Percentiles rank a stretch among this genome's conserved stretches.
phyloP scores from a whole-genome alignment of 2,329 filamentous ascomycete species.

The Sporothrix luriei region DNA sequence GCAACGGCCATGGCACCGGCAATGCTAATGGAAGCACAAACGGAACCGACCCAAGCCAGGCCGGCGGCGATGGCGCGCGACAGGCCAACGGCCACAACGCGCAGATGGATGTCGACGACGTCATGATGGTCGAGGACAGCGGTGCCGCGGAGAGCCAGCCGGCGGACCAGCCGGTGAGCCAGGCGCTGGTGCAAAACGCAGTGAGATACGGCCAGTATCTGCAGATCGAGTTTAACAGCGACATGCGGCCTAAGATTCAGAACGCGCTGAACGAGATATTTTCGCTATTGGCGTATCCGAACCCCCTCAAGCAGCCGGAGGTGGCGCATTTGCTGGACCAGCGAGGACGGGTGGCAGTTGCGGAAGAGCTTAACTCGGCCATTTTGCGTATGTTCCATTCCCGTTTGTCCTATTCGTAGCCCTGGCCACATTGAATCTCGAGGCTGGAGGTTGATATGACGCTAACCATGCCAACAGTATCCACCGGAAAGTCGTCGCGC shows the following conservation, averaged over 20 bases:
- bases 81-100: slow-evolving; percentile 44
- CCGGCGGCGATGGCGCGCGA: not conserved
- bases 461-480: slow-evolving; percentile 58
- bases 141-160: slow-evolving; percentile 37
- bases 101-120: slow-evolving; percentile 59
- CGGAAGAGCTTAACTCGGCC: slow-evolving; percentile 91
- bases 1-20: slow-evolving; percentile 41
- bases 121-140: slow-evolving; percentile 56
- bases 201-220: slow-evolving; percentile 79
- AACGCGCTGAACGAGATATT: slow-evolving; percentile 82
- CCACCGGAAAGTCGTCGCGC: slow-evolving; percentile 83
- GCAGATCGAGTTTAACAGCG: slow-evolving; percentile 73
- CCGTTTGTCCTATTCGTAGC: not conserved
- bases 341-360: slow-evolving; percentile 73
- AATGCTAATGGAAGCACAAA: not conserved
- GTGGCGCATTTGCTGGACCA: slow-evolving; percentile 78
- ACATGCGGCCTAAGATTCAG: slow-evolving; percentile 69
- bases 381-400: slow-evolving; percentile 71
- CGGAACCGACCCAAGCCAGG: not conserved
- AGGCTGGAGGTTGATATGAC: not conserved
- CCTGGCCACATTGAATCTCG: not conserved
- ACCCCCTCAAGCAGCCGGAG: slow-evolving; percentile 73
- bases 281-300: slow-evolving; percentile 81
- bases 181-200: slow-evolving; percentile 65
- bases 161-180: slow-evolving; percentile 40